Evolutionary conservation across 495 filamentous ascomycete genomes (phyloP), one percentile per base, ranked within the genome.

Genomic region (Durotheca rogersii): DNA sequence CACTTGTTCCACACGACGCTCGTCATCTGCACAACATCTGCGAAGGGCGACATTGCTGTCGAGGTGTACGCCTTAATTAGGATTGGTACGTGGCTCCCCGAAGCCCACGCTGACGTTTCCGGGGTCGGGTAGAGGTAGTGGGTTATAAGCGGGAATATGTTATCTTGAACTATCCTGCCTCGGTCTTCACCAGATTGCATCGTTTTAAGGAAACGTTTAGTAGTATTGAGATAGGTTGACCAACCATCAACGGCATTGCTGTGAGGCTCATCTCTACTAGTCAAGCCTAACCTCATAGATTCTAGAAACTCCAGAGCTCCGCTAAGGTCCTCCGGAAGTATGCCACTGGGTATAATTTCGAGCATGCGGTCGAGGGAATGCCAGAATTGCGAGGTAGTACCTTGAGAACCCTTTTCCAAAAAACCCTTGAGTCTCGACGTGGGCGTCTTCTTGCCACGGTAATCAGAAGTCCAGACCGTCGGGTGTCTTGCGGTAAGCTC

Each of bases 371-470:
- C 69, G 27, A 95, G 53, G 2, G 79, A 78, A 11, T 68, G 56
- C 93, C 93, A 98, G 63, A 81, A 95, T 3, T 77, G 77, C 2
- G 74, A 67, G 2, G 80, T 68, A 7, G 85, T 82, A 6, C 80
- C 81, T 56, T 95, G 86, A 1, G 91, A 94, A 35, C 94, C 93
- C 58, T 83, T 83, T 45, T 85, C 81, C n/a, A 96, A 71, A 57
- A 94, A 94, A 14, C 80, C 73, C 23, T 74, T 77, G 2, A 98
- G 59, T 19, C 82, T 75, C 21, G 78, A 77, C 0, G 82, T 69
- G 0, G 84, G 76, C 18, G 84, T 72, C 31, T 81, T 86, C 61
- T 90, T 92, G 11, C 75, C 74, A 11, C 66, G 73, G 60, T 86
- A 87, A 27, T 82, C 72, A 0, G 78, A 72, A 2, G 81, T 86